Percentiles rank a stretch among this genome's conserved stretches.
Evolutionary conservation across 805 yeast species (phyloP).

Genomic region (Soucietia sequanensis): DNA sequence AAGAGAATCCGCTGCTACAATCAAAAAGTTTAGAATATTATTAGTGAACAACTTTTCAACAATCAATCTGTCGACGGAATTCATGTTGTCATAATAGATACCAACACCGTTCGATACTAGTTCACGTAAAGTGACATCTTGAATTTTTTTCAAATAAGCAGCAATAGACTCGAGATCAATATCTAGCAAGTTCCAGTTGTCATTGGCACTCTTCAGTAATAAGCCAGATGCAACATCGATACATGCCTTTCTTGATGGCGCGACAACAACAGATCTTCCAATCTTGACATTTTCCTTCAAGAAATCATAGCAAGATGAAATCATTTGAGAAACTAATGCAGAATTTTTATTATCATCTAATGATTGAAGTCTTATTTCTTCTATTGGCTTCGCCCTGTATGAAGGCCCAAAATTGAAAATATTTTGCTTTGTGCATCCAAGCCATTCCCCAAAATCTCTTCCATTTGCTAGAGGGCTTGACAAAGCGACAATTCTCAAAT

Average conservation of each 20-base stretch:
- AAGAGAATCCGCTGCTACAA: constrained; percentile 62
- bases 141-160: constrained; percentile 41
- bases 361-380: constrained; percentile 53
- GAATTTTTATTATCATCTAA: constrained; percentile 48
- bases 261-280: constrained; percentile 48
- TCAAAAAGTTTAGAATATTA: constrained; percentile 53
- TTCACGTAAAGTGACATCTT: constrained; percentile 46
- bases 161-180: constrained; percentile 39
- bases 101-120: constrained; percentile 58
- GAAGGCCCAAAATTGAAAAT: constrained; percentile 70
- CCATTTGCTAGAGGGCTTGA: constrained; percentile 71
- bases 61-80: constrained; percentile 47
- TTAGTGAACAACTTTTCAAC: constrained; percentile 52
- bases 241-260: constrained; percentile 54
- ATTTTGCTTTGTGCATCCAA: constrained; percentile 63
- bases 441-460: constrained; percentile 81
- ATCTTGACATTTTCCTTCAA: constrained; percentile 21
- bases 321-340: constrained; percentile 51
- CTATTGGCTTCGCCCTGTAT: constrained; percentile 55
- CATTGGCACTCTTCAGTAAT: constrained; percentile 33
- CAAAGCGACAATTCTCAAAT: constrained; percentile 63
- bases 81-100: constrained; percentile 57
- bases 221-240: constrained; percentile 51
- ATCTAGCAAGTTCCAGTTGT: constrained; percentile 38
- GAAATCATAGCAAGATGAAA: constrained; percentile 47